Base-by-base conservation (phyloP, 495 filamentous ascomycete genomes). In the Tuber aestivum region DNA sequence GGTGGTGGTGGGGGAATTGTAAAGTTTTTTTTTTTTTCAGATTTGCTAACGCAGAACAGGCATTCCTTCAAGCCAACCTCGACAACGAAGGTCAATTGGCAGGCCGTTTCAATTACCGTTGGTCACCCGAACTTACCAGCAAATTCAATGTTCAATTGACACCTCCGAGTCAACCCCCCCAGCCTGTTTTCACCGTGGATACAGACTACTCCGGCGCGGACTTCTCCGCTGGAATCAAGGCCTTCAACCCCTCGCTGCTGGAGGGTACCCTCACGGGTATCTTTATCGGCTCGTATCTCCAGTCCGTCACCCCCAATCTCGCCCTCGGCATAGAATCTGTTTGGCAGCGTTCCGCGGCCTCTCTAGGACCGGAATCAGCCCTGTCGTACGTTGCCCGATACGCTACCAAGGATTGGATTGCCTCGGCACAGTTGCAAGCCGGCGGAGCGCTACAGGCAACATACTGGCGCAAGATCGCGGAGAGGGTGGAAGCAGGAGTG, bases 201-300 rank as follows among this genome's bases (percentile, higher is more conserved):
- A 92, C 94, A 82, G 95, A 98, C 86, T 97, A 97, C 85, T 91
- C 89, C 42, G 96, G 96, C 80, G 86, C 88, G 77, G 96, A 99
- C 85, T 99, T 98, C 85, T 93, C 92, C 8, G 92, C 93, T 14
- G 93, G 92, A 20, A 75, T 99, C 73, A 98, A 97, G 87, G 88
- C 92, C 72, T 87, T 98, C 80, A 97, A 98, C 86, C 94, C 95
- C n/a, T 97, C 93, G 10, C 85, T 90, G 76, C 88, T 99, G 61
- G 94, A 97, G 79, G 95, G 95, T 72, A 92, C 93, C 68, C 85
- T 98, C 70, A 98, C 94, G 21, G 96, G 96, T 80, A 95, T 97
- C 84, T 93, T 93, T 80, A 93, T 99, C 80, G 93, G 94, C 73
- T 94, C 92, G 86, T 97, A 97, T 84, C 88, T 99, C 37, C 96